Base-by-base conservation (phyloP, 2,329 filamentous ascomycete species). In the Colletotrichum sp. region DNA sequence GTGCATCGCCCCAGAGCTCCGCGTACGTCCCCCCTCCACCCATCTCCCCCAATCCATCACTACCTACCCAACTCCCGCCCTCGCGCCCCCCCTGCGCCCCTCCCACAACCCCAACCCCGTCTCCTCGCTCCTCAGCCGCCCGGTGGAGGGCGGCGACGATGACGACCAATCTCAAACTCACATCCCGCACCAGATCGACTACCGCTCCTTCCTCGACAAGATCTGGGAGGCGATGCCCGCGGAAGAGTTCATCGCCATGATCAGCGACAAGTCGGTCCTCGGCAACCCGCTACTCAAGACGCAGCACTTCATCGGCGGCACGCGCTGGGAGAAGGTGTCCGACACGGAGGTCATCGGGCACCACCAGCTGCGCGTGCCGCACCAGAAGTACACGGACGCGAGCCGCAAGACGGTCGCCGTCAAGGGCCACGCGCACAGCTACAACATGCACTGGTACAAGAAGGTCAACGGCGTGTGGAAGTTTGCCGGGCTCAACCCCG, bases 241-340 rank as follows among this genome's bases (percentile, higher is more conserved):
- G 1, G 87, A 90, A 4, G 90, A 93, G n/a, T 93, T 89, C 84
- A 85, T 93, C 81, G 80, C 83, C 77, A 92, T 93, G 90, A 85
- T 92, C 78, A 90, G 90, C 30, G 86, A 88, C 80, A 83, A 85
- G 24, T 83, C 86, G 4, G 91, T 93, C 76, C 86, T 94, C 30
- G 92, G 92, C 75, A 90, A 93, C 84, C 88, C 88, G 39, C 87
- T 90, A 24, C 86, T 93, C 73, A 90, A 89, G 83, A 93, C 92
- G 8, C 92, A 94, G 82, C 92, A 93, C 84, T 89, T 93, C 80
- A 89, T 93, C 79, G 91, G 91, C 68, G 89, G 86, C 39, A 88
- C 89, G 21, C 89, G 89, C 82, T 93, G 89, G 89, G 87, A 91
- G 81, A 88, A 87, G 78, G 82, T 92, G 52, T 90, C 88, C 3